A percentile compares a stretch with the other conserved stretches of the same genome.
Conservation (phyloP, 306 rosid species). For the Casuarina glauca region DNA sequence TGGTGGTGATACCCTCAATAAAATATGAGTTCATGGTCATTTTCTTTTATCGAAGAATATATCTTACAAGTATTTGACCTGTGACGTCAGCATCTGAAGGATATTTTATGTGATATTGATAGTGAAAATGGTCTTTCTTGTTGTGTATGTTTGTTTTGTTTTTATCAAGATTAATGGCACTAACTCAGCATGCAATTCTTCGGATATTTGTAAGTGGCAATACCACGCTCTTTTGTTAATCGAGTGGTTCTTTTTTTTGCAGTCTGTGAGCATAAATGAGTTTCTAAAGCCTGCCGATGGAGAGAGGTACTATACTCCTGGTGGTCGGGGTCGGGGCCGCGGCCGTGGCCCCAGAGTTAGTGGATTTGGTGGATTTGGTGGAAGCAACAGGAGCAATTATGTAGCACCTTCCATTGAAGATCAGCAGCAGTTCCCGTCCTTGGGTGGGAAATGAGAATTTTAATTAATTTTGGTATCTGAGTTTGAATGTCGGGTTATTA, state of each 20-base stretch:
- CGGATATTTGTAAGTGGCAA: not conserved
- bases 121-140: too few species aligned
- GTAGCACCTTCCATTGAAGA: slow-evolving; percentile 85
- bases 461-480: slow-evolving; percentile 25
- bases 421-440: slow-evolving; percentile 80
- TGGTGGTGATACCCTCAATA: not conserved
- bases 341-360: slow-evolving; percentile 62
- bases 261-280: slow-evolving; percentile 87
- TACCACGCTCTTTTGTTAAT: not conserved
- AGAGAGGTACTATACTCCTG: slow-evolving; percentile 47
- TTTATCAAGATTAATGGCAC: too few species aligned
- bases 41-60: not conserved
- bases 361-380: slow-evolving; percentile 48
- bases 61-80: not conserved
- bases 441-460: slow-evolving; percentile 76
- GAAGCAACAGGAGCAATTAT: slow-evolving; percentile 43
- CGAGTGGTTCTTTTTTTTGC: slow-evolving; percentile 17
- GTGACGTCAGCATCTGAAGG: too few species aligned
- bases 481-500: slow-evolving; percentile 34
- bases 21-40: not conserved
- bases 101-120: not conserved
- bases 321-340: slow-evolving; percentile 86
- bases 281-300: slow-evolving; percentile 95
- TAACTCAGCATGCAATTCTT: not conserved
- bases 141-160: too few species aligned